phyloP scores from a whole-genome alignment of 495 filamentous ascomycete genomes.

The Penicillium cosmopolitanum region DNA sequence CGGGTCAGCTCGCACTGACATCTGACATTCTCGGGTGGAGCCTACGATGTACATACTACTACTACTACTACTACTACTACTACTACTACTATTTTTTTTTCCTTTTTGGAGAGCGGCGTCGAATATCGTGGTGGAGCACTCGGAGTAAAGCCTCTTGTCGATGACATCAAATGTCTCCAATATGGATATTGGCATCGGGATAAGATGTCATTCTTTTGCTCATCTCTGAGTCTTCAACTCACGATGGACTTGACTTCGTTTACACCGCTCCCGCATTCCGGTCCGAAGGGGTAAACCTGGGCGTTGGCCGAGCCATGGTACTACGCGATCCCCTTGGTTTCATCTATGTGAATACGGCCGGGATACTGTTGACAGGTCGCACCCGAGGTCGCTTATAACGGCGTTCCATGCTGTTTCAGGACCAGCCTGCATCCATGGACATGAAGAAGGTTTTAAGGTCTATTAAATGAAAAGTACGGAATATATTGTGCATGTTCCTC shows the following conservation, averaged over 20 bases:
- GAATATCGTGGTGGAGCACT: not conserved
- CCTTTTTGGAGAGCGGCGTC: slow-evolving; percentile 2
- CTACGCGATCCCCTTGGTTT: slow-evolving; percentile 25
- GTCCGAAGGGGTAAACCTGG: slow-evolving; percentile 5
- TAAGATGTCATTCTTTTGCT: not conserved
- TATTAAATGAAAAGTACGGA: not conserved
- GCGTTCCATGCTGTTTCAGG: slow-evolving; percentile 3
- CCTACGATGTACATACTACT: not conserved
- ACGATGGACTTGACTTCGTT: not conserved
- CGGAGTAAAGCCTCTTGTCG: not conserved
- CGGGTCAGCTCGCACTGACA: slow-evolving; percentile 38
- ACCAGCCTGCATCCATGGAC: slow-evolving; percentile 4
- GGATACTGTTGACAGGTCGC: slow-evolving; percentile 2
- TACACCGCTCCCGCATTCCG: slow-evolving; percentile 31
- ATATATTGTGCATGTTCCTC: not conserved
- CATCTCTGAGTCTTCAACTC: too few relatives aligned
- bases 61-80: too few relatives aligned
- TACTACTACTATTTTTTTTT: not conserved
- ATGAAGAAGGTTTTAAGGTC: not conserved
- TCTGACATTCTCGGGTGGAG: slow-evolving; percentile 32
- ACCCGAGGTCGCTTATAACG: slow-evolving; percentile 1
- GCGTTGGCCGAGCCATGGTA: slow-evolving; percentile 28
- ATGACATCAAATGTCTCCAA: slow-evolving; percentile 17
- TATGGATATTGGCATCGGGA: not conserved
- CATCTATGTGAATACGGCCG: slow-evolving; percentile 5